Evolutionary conservation across 371 early-diverging fungal genomes (phyloP), one percentile per base, ranked within the genome.

Genomic region (Mucor saturninus): DNA sequence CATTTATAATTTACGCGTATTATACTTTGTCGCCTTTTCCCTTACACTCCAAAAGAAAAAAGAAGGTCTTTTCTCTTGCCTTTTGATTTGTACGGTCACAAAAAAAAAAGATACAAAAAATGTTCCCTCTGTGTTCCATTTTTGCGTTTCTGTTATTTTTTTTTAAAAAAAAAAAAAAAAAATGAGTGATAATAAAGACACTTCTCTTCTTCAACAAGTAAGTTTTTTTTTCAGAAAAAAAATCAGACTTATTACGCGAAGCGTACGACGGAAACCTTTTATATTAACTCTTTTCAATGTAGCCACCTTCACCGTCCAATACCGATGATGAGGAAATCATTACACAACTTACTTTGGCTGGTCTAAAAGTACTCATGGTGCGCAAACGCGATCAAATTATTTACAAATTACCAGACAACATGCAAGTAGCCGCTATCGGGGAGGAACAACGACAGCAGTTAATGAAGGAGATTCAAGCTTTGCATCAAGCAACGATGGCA

Each of bases 381-480:
- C 79, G 78, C 28, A 83, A 83, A 29, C 74, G 77, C 45, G 86
- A 85, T 66, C 86, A 86, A 50, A 85, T 87, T 61, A 81, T 87
- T 15, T 87, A 87, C 59, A 87, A 84, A 43, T 59, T 87, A 38
- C 83, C 86, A 4, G 86, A 83, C 65, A 79, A 83, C 53, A 84
- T 86, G 80, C 80, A 83, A 1, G 79, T 86, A 9, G 64, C 80
- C 29, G 79, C 84, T 2, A 71, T 87, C 6, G 71, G 71, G 10
- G 72, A 75, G 50, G 76, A 84, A n/a, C 82, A 84, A 64, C 75
- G 80, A 13, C 72, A 82, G 42, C 63, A 72, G 31, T 66, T 87
- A 7, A 61, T 83, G 57, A 69, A 73, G 28, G 83, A 84, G 54
- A 87, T 87, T 61, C 78, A 84, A 54, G 68, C 81, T 0, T 69